These are phyloP conservation scores for Blastocystis sp. DNA, from an alignment of 352 stramenopile genomes.

Conservation along the genomic window DNA sequence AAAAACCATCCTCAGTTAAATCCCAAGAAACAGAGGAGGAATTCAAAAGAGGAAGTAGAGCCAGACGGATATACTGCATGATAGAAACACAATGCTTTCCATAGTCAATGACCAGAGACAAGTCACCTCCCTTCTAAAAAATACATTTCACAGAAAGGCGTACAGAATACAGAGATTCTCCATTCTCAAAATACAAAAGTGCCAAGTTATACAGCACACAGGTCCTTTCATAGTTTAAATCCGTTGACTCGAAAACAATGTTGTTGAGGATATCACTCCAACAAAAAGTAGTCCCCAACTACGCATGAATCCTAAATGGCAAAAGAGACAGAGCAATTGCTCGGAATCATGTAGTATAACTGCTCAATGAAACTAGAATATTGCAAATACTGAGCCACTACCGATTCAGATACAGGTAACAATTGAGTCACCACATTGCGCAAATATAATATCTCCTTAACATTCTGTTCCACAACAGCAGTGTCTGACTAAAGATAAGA, in stretches of 20 bases:
- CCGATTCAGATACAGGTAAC: background rate
- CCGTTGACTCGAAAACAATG: background rate
- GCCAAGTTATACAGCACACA: constrained; percentile 15
- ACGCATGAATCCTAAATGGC: background rate
- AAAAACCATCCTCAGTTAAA: background rate
- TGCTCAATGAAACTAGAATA: constrained; percentile 34
- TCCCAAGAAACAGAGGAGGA: background rate
- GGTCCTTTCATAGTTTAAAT: constrained; percentile 4
- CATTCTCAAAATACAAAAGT: background rate
- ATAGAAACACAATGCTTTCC: background rate
- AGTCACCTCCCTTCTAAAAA: background rate
- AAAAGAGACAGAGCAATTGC: background rate
- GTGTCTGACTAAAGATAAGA: background rate
- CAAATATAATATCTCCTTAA: background rate
- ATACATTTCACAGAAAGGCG: background rate
- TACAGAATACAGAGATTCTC: background rate
- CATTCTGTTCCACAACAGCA: background rate
- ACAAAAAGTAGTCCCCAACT: background rate
- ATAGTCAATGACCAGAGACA: background rate
- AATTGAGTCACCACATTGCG: background rate
- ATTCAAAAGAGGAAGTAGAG: background rate
- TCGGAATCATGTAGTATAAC: background rate
- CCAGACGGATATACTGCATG: background rate
- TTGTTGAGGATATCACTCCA: background rate
- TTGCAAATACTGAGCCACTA: background rate